Conservation (phyloP, 2,329 filamentous ascomycete genomes). For the Pseudogymnoascus sp. region DNA sequence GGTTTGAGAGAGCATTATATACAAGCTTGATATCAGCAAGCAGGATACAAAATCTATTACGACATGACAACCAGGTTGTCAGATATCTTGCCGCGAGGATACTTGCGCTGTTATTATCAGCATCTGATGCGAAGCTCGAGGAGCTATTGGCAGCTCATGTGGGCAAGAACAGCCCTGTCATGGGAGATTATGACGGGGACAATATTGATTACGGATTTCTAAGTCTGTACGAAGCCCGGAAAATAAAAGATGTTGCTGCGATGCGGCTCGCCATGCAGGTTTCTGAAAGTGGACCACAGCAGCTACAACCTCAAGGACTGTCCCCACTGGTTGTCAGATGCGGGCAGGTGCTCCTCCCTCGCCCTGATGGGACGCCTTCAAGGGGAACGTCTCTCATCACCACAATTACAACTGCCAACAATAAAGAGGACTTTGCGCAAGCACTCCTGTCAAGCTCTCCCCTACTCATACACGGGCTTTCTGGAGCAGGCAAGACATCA, state of each 20-base stretch:
- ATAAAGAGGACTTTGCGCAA: slow-evolving; percentile 60
- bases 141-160: slow-evolving; percentile 60
- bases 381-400: slow-evolving; percentile 49
- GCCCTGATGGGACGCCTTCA: slow-evolving; percentile 41
- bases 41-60: slow-evolving; percentile 60
- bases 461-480: slow-evolving; percentile 69
- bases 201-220: slow-evolving; percentile 71
- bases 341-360: slow-evolving; percentile 58
- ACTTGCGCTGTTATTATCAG: slow-evolving; percentile 69
- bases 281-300: neutral
- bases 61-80: slow-evolving; percentile 48
- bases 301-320: slow-evolving; percentile 33
- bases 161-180: slow-evolving; percentile 48
- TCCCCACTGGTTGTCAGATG: slow-evolving; percentile 56
- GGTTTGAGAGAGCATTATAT: slow-evolving; percentile 64
- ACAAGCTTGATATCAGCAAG: slow-evolving; percentile 54
- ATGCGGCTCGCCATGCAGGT: slow-evolving; percentile 1
- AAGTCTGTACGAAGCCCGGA: slow-evolving; percentile 45
- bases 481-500: slow-evolving; percentile 86
- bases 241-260: slow-evolving; percentile 18
- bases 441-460: slow-evolving; percentile 61
- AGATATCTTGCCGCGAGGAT: slow-evolving; percentile 76
- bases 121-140: slow-evolving; percentile 71
- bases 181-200: slow-evolving; percentile 66
- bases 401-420: slow-evolving; percentile 64